Evolutionary conservation across 164 flowering plant species (phyloP), one percentile per base, ranked within the genome.

Genomic region (Buxus sempervirens): DNA sequence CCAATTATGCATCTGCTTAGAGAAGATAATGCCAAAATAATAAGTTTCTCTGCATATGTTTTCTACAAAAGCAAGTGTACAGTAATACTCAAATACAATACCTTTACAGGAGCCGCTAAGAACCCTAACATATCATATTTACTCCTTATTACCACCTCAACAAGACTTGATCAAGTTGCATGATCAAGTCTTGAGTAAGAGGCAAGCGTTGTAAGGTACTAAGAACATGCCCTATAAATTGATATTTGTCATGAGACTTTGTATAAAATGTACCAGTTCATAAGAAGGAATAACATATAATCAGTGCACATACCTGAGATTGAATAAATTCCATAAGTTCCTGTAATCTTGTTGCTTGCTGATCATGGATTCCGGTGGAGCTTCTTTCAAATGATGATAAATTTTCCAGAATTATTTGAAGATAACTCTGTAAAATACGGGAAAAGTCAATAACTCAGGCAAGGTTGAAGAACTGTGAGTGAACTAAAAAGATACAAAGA

Each of bases 301-400:
- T 18, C 16, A 9, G 28, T 56, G 10, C n/a, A 73, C 49, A 24
- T 81, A 94, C 98, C 96, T 92, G 99, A 75, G 98, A 84, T 76
- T 86, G 96, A 73, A 95, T 90, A 68, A 77, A 80, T 58, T 95
- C 96, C 49, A 92, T 90, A 68, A 95, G 89, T 72, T 93, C 97
- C 72, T 95, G 99, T 80, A 95, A 73, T 76, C 86, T 88, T 64
- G 88, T 84, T 78, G 97, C 90, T 77, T 90, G 99, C 54, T 84
- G 96, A 68, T 83, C 67, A 65, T 86, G 90, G 69, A 92, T 87
- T 38, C 91, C 96, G 19, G 77, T 80, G 8, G 89, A 83, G 81
- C 75, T 81, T 71, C 93, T 85, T 73, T 85, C 91, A 38, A 75
- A 26, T 16, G 82, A 80, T 28, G 98, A 96, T 57, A 88, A 82